Evolutionary conservation across 441 rosid species (phyloP), one percentile per base, ranked within the genome.

Genomic region (Brassica hybrid): DNA sequence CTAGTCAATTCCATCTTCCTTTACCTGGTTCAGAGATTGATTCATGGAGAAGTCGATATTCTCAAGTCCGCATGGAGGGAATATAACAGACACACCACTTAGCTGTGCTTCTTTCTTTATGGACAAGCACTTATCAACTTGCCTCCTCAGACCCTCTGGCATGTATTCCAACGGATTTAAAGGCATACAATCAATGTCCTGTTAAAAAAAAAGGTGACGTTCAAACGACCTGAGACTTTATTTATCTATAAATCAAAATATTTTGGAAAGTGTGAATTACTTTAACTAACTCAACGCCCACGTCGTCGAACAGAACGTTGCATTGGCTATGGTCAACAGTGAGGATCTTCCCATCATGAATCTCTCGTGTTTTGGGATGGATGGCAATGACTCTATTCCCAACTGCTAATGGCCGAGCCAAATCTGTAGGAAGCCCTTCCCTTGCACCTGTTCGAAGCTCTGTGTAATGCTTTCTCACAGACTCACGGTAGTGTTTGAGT

Each of bases 131-230:
- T 83, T 89, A 72, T 89, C 85, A 73, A 78, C 64, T 56, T 85
- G 87, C 78, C 85, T 94, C 82, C 91, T 84, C 80, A 92, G 89
- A 84, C 88, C 87, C 82, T 93, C 99, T 16, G 98, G 98, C 93
- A 97, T 87, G 87, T 90, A 95, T 48, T 92, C 97, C 71, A 86
- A 75, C 7, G 94, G 91, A 86, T 92, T 86, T 76, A 75, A 78
- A 81, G 99, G 99, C 99, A 97, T 95, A 87, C 98, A 95, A 81
- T 97, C 97, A 83, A 92, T 83, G 86, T 95, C 99, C 99, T 97
- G 91, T 80, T 50, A 69, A 60, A 1, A 34, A 30, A 58, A 83
- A 59, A 59, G 30, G 38, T 11, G 27, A 59, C 3, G 48, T 4
- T 69, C 56, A 57, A 65, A 57, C 1, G 7, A 74, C 74, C 13